Conservation (phyloP, 1,139 yeast species). For the Blastobotrys ciferrii region DNA sequence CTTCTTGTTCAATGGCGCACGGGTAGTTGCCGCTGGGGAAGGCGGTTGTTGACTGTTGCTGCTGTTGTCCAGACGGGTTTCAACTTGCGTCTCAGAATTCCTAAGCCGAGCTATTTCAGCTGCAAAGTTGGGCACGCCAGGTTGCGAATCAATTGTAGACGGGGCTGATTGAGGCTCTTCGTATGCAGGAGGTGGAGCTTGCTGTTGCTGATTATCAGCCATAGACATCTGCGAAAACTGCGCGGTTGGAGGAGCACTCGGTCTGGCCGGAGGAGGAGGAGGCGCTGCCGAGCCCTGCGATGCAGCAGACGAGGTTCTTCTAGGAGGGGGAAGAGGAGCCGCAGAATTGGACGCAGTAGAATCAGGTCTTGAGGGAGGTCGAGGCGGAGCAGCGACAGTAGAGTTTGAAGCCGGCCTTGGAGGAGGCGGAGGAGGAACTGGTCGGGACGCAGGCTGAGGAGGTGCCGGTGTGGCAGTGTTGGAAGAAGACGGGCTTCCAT, state of each 20-base stretch:
- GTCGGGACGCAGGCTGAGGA: slow-evolving; percentile 15
- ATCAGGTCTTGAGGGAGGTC: slow-evolving; percentile 12
- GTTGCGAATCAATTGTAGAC: neutral
- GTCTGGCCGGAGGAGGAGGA: slow-evolving; percentile 13
- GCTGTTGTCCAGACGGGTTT: neutral
- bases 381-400: slow-evolving; percentile 13
- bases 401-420: slow-evolving; percentile 9
- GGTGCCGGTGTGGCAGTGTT: slow-evolving; percentile 9
- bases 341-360: slow-evolving; percentile 9
- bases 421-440: slow-evolving; percentile 15
- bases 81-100: slow-evolving; percentile 7
- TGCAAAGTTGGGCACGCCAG: slow-evolving; percentile 32
- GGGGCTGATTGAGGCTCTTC: neutral
- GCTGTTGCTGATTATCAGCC: slow-evolving; percentile 10
- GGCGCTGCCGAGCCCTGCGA: too few species aligned
- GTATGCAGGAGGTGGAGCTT: neutral
- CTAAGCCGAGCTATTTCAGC: slow-evolving; percentile 32
- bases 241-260: slow-evolving; percentile 14
- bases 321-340: too few species aligned
- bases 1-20: slow-evolving; percentile 25
- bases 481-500: slow-evolving; percentile 18
- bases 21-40: slow-evolving; percentile 14
- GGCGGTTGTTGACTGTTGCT: slow-evolving; percentile 5
- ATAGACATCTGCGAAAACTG: slow-evolving; percentile 2
- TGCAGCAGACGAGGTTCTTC: too few species aligned